Base-by-base conservation (phyloP, 331 rosid genomes). In the Malus hybrid region DNA sequence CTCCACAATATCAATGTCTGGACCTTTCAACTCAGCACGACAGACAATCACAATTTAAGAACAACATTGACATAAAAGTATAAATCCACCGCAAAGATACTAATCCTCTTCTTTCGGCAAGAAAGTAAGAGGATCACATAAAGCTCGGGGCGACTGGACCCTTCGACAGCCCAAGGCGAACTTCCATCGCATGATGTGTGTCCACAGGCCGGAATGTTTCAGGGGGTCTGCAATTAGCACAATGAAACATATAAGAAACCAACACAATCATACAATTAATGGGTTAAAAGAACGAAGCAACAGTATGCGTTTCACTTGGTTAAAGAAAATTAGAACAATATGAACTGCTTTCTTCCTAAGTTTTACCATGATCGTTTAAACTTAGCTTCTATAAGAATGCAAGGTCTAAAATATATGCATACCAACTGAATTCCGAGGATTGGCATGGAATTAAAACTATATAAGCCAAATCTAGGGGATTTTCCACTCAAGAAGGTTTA, bases 171-270 rank as follows among this genome's bases (percentile, higher is more conserved):
- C 97, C 97, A 50, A 89, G 86, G 67, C 88, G 97, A 75, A 90
- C 97, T 84, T 93, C 96, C 96, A 93, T 82, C 50, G 96, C 98
- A 75, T 93, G 96, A 82, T 93, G 98, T 87, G 81, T 81, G 83
- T 93, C 93, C 18, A 73, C 48, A 22, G 98, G 96, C 80, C 88
- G 82, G 64, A 78, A 36, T 4, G 88, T 80, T 84, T 90, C 98
- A 1, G 93, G 2, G 96, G 96, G 33, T 93, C 98, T 93, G 97
- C 89, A 85, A 58, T 26, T 56, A 71, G 61, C 68, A 72, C 19
- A 36, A 77, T 29, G 46, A 60, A 24, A 24, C 24, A 24, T 24
- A 24, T 24, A 24, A 24, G 24, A 24, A 24, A 24, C 24, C 24
- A 24, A 24, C 24, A 24, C 24, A 24, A 24, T 24, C 24, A 24